A percentile compares a stretch with the other conserved stretches of the same genome.
Evolutionary conservation across 2,329 filamentous ascomycete genomes (phyloP).

Genomic region (Cladophialophora chaetospira): DNA sequence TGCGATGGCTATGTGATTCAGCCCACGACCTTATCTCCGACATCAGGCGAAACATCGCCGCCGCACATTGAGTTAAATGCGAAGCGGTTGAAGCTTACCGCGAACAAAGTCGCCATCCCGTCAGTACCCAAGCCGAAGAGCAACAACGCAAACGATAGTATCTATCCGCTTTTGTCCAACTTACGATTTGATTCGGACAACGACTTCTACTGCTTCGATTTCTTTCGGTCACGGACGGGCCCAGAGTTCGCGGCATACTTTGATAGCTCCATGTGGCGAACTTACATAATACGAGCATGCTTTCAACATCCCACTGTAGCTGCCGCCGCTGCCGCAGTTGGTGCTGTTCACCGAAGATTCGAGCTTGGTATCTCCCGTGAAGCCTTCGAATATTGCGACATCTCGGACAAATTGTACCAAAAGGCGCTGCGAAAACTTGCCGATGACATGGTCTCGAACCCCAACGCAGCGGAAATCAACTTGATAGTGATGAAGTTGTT

Average conservation of each 20-base stretch:
- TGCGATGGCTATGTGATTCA: constrained; percentile 36
- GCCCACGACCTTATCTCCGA: constrained; percentile 12
- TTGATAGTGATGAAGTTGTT: constrained; percentile 31
- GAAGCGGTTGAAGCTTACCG: constrained; percentile 32
- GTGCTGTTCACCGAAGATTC: constrained; percentile 33
- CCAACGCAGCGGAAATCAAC: constrained; percentile 28
- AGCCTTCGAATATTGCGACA: constrained; percentile 33
- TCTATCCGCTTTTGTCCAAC: constrained; percentile 18
- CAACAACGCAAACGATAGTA: constrained; percentile 23
- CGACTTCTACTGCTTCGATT: constrained; percentile 37
- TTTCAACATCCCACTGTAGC: constrained; percentile 30
- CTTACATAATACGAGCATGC: constrained; percentile 24
- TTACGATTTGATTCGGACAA: constrained; percentile 29
- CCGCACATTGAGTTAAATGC: constrained; percentile 24
- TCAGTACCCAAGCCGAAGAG: constrained; percentile 21
- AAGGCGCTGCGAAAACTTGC: constrained; percentile 24
- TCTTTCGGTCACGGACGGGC: constrained; percentile 37
- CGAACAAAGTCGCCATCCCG: constrained; percentile 17
- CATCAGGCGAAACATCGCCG: constrained; percentile 28
- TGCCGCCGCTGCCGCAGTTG: constrained; percentile 28
- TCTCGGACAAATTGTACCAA: constrained; percentile 28
- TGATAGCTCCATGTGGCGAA: constrained; percentile 32
- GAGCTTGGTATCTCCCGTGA: constrained; percentile 30
- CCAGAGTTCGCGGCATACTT: constrained; percentile 33
- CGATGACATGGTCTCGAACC: constrained; percentile 19